Percentiles rank a stretch among this genome's conserved stretches.
Evolutionary conservation across 2,329 filamentous ascomycete species (phyloP).

Genomic region (Paracorniculantispora psalliotae): DNA sequence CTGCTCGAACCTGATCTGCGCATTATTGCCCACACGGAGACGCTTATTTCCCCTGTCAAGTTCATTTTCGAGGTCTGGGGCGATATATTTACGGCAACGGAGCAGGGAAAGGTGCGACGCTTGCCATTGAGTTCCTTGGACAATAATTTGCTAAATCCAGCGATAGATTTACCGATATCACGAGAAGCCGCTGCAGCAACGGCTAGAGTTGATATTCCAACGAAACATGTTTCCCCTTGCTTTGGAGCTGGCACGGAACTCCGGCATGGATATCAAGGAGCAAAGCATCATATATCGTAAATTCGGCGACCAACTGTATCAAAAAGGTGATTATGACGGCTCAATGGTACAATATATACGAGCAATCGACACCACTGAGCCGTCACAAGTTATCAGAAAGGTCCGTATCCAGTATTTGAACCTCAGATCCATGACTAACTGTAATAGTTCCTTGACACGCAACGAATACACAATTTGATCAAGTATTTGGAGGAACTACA

Average conservation of each 20-base stretch:
- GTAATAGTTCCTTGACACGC: conserved; percentile 80
- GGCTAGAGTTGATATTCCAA: conserved; percentile 89
- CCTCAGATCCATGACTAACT: conserved; percentile 22
- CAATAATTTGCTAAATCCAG: not conserved
- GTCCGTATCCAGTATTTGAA: conserved; percentile 33
- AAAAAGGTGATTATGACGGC: conserved; percentile 91
- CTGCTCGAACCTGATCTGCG: conserved; percentile 88
- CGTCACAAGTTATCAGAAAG: conserved; percentile 93
- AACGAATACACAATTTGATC: conserved; percentile 95
- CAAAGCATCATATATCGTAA: conserved; percentile 89
- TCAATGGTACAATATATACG: conserved; percentile 99
- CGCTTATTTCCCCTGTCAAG: conserved; percentile 74
- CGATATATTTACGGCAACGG: conserved; percentile 81
- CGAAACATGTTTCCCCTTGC: conserved; percentile 88
- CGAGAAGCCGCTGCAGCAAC: conserved; percentile 84
- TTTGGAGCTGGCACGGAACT: conserved; percentile 88
- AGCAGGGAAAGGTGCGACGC: conserved; percentile 75
- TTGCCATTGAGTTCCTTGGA: not conserved
- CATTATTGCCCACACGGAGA: conserved; percentile 84
- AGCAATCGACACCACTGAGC: conserved; percentile 92
- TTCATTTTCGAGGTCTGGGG: conserved; percentile 84
- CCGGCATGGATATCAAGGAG: conserved; percentile 71
- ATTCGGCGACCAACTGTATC: conserved; percentile 91
- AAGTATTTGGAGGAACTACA: conserved; percentile 96
- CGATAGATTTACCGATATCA: conserved; percentile 75